These are phyloP conservation scores for Singerocomus inundabilis DNA, from an alignment of 1,284 basidiomycete species.

Conservation along the genomic window DNA sequence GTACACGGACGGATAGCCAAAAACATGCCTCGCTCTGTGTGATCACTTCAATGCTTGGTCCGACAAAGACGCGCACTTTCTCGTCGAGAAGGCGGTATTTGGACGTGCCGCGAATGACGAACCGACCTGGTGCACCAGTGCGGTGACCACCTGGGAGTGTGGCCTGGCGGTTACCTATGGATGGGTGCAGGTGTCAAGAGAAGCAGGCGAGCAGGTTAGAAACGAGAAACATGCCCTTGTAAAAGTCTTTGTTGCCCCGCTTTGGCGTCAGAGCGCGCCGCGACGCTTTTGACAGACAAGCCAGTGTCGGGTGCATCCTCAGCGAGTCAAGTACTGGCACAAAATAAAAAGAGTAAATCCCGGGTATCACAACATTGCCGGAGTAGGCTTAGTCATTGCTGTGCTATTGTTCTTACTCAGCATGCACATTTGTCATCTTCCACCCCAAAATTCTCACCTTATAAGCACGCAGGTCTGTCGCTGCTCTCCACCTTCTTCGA, in stretches of 20 bases:
- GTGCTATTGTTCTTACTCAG: slow-evolving; percentile 20
- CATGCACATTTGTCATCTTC: slow-evolving; percentile 18
- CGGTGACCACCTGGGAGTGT: slow-evolving; percentile 80
- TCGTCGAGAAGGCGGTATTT: slow-evolving; percentile 81
- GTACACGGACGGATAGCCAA: neutral
- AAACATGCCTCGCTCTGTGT: slow-evolving; percentile 57
- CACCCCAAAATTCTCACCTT: slow-evolving; percentile 19
- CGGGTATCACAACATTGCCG: neutral
- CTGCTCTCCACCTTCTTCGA: neutral
- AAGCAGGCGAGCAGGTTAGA: neutral
- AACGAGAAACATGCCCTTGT: slow-evolving; percentile 68
- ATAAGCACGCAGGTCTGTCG: slow-evolving; percentile 11
- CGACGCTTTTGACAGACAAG: slow-evolving; percentile 74
- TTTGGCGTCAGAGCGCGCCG: slow-evolving; percentile 79
- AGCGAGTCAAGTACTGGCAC: neutral
- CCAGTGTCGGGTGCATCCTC: slow-evolving; percentile 65
- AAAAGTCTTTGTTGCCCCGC: slow-evolving; percentile 88
- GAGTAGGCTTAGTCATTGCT: slow-evolving; percentile 1
- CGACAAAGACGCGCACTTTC: slow-evolving; percentile 81
- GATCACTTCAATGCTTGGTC: slow-evolving; percentile 70
- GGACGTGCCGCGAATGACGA: slow-evolving; percentile 70
- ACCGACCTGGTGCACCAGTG: slow-evolving; percentile 83
- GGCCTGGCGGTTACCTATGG: slow-evolving; percentile 76
- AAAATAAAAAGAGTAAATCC: neutral
- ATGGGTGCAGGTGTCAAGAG: slow-evolving; percentile 1